phyloP scores from a whole-genome alignment of 257 asterid species.

The Orobanche coerulescens region DNA sequence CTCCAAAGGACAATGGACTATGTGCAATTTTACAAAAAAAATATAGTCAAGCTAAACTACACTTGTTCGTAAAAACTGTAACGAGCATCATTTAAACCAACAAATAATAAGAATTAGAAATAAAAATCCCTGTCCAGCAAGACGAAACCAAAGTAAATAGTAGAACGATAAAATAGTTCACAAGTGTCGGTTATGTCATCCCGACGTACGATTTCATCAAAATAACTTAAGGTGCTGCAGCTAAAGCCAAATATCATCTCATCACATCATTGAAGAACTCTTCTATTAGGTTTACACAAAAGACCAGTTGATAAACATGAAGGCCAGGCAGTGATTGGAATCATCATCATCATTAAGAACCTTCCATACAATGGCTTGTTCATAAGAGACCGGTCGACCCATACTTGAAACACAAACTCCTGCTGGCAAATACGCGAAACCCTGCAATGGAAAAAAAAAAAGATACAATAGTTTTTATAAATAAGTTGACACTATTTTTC shows the following conservation, averaged over 20 bases:
- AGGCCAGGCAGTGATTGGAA: slow-evolving; percentile 64
- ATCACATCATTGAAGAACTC: neutral
- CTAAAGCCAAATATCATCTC: neutral
- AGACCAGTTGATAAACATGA: slow-evolving; percentile 76
- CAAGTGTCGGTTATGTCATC: too few species aligned
- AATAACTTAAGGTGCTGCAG: neutral
- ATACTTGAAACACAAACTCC: slow-evolving; percentile 72
- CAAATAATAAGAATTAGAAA: too few species aligned
- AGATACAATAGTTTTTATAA: neutral
- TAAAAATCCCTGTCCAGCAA: too few species aligned
- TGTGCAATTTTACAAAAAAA: too few species aligned
- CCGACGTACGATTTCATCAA: neutral
- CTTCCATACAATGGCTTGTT: slow-evolving; percentile 72
- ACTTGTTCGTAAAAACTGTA: too few species aligned
- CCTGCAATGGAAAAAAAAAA: slow-evolving; percentile 31
- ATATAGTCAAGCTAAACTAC: too few species aligned
- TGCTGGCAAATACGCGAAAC: slow-evolving; percentile 54
- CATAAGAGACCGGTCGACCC: slow-evolving; percentile 65
- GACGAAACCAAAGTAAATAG: too few species aligned
- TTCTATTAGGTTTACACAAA: slow-evolving; percentile 28
- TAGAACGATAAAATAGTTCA: too few species aligned
- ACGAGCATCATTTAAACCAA: too few species aligned
- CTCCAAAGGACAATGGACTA: too few species aligned
- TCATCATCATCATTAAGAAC: slow-evolving; percentile 58
- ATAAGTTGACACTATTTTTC: too few species aligned